A percentile compares a stretch with the other conserved stretches of the same genome.
Evolutionary conservation across 306 rosid species (phyloP).

Genomic region (Pueraria montana): DNA sequence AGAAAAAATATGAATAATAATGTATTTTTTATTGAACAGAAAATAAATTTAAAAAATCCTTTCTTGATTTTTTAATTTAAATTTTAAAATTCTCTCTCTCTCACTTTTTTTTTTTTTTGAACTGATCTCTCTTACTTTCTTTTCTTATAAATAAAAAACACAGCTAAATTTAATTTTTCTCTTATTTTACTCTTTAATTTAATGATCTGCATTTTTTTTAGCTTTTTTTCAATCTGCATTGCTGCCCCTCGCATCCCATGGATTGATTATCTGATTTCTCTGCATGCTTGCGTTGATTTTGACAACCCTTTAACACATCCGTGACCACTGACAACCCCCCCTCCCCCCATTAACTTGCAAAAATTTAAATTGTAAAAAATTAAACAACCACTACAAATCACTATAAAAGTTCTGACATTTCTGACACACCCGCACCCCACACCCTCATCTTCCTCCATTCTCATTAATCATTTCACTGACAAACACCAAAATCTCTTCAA

Average conservation of each 20-base stretch:
- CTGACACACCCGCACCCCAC: constrained; percentile 47
- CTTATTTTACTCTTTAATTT: too few relatives aligned
- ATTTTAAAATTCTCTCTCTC: too few relatives aligned
- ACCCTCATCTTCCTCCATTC: constrained; percentile 25
- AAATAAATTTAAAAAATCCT: too few relatives aligned
- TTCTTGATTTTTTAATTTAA: too few relatives aligned
- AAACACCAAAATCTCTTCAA: neutral
- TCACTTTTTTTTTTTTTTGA: too few relatives aligned
- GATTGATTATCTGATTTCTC: neutral
- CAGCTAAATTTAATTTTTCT: too few relatives aligned
- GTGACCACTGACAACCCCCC: constrained; percentile 59
- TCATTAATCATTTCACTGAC: constrained; percentile 47
- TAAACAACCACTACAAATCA: neutral
- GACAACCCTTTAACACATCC: constrained; percentile 43
- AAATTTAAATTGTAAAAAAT: neutral
- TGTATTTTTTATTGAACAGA: too few relatives aligned
- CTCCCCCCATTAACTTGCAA: constrained; percentile 35
- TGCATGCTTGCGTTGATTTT: constrained; percentile 11
- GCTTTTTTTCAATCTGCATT: too few relatives aligned
- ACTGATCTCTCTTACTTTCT: too few relatives aligned
- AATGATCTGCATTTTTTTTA: too few relatives aligned
- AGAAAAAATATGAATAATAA: too few relatives aligned
- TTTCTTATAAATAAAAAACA: too few relatives aligned
- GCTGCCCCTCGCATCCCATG: neutral
- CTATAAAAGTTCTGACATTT: constrained; percentile 38